Conservation (phyloP, 2,329 filamentous ascomycete species). For the Aspergillus proliferans region DNA sequence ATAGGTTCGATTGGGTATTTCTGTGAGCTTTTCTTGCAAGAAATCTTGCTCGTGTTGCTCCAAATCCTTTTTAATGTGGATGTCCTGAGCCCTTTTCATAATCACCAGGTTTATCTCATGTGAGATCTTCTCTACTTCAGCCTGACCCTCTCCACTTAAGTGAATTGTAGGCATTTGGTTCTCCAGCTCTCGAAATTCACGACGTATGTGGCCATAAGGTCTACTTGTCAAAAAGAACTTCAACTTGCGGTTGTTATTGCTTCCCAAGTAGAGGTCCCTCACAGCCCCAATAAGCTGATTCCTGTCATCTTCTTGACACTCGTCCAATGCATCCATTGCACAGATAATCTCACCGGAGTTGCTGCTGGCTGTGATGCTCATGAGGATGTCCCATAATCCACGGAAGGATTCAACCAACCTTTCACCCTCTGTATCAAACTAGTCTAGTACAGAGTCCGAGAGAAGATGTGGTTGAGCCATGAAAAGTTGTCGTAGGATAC, state of each 20-base stretch:
- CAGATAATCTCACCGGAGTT: slow-evolving; percentile 24
- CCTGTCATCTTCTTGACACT: slow-evolving; percentile 25
- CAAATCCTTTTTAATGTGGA: slow-evolving; percentile 11
- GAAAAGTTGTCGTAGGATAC: slow-evolving; percentile 38
- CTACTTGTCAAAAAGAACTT: slow-evolving; percentile 33
- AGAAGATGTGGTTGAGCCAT: slow-evolving; percentile 8
- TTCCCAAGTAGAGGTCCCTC: slow-evolving; percentile 15
- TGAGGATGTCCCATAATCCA: slow-evolving; percentile 28
- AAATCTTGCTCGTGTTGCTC: slow-evolving; percentile 5
- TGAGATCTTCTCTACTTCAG: slow-evolving; percentile 9
- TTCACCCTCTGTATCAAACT: slow-evolving; percentile 12
- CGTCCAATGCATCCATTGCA: slow-evolving; percentile 39
- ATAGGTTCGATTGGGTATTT: slow-evolving; percentile 32
- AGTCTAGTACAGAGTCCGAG: slow-evolving; percentile 7
- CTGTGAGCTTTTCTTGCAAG: slow-evolving; percentile 22
- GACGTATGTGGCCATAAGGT: slow-evolving; percentile 15
- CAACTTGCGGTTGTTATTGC: slow-evolving; percentile 10
- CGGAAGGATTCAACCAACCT: slow-evolving; percentile 15
- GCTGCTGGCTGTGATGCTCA: slow-evolving; percentile 6
- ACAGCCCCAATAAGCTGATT: slow-evolving; percentile 19
- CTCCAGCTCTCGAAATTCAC: slow-evolving; percentile 7
- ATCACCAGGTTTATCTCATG: slow-evolving; percentile 22
- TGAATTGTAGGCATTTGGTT: slow-evolving; percentile 10
- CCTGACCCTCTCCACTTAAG: slow-evolving; percentile 14
- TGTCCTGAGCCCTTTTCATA: slow-evolving; percentile 2